Evolutionary conservation across 2,329 filamentous ascomycete genomes (phyloP).

Genomic region (Colletotrichum sp.): DNA sequence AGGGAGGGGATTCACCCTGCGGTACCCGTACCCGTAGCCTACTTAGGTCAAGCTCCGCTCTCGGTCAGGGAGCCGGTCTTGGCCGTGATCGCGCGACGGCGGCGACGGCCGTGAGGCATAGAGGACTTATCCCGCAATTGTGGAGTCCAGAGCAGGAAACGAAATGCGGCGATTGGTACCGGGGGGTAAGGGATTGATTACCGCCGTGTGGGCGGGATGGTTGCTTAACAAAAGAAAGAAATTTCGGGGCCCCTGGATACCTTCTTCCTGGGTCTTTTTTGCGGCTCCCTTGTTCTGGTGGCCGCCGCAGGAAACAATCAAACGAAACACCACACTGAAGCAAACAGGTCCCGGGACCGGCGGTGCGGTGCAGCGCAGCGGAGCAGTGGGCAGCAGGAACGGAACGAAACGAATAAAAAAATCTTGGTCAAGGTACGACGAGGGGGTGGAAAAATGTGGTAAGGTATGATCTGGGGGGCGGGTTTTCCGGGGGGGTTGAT

Average conservation of each 20-base stretch:
- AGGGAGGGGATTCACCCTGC: neutral
- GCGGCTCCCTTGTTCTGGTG: neutral
- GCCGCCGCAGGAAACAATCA: neutral
- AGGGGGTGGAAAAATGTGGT: neutral
- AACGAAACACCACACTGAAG: neutral
- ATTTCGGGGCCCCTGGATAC: neutral
- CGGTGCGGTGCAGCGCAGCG: neutral
- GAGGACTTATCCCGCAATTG: neutral
- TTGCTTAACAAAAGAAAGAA: neutral
- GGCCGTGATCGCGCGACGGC: conserved; percentile 7
- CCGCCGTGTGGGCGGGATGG: neutral
- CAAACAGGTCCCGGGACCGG: neutral
- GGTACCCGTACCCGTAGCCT: neutral
- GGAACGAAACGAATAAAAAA: neutral
- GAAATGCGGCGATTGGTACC: neutral
- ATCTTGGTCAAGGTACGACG: neutral
- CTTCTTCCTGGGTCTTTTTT: neutral
- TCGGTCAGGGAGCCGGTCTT: conserved; percentile 4
- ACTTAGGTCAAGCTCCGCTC: conserved; percentile 1
- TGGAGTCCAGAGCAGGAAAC: neutral
- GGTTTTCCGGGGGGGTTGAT: neutral
- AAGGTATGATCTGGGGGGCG: neutral
- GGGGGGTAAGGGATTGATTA: neutral
- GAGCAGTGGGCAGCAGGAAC: neutral
- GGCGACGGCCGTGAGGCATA: conserved; percentile 1